phyloP scores from a whole-genome alignment of 2,329 filamentous ascomycete species.

The Fusarium sp. region DNA sequence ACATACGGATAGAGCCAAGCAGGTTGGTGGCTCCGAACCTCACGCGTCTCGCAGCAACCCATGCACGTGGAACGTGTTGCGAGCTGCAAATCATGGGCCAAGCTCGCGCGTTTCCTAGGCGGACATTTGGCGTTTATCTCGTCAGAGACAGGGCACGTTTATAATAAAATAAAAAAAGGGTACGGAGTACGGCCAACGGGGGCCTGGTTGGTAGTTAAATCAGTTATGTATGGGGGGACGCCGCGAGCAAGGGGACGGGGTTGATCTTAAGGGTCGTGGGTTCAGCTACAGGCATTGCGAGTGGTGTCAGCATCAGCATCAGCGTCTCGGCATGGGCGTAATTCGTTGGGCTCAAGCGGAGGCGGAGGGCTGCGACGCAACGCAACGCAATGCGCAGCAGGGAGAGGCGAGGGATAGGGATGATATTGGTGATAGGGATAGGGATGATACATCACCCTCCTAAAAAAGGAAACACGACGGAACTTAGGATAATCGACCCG shows the following conservation, averaged over 20 bases:
- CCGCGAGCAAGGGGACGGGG: constrained; percentile 31
- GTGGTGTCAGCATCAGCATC: constrained; percentile 32
- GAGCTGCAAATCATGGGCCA: constrained; percentile 45
- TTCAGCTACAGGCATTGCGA: constrained; percentile 29
- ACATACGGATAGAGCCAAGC: background rate
- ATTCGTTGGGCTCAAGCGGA: constrained; percentile 17
- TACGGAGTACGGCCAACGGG: constrained; percentile 44
- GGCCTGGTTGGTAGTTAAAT: no score
- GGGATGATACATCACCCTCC: constrained; percentile 34
- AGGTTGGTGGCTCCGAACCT: constrained; percentile 30
- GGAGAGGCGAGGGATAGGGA: constrained; percentile 32
- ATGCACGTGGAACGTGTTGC: constrained; percentile 48
- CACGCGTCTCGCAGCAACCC: constrained; percentile 50
- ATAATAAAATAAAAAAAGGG: constrained; percentile 18
- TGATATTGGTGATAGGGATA: background rate
- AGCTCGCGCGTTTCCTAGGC: constrained; percentile 40
- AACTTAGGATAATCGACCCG: constrained; percentile 17
- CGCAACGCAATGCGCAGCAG: constrained; percentile 32
- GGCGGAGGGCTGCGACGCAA: constrained; percentile 30
- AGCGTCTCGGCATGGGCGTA: constrained; percentile 29
- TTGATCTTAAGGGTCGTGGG: constrained; percentile 37
- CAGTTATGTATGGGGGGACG: background rate
- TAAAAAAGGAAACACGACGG: constrained; percentile 28
- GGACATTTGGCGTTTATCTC: constrained; percentile 35
- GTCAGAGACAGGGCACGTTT: constrained; percentile 42